phyloP scores from a whole-genome alignment of 1,284 basidiomycete genomes.

The Cutaneotrichosporon sp. region DNA sequence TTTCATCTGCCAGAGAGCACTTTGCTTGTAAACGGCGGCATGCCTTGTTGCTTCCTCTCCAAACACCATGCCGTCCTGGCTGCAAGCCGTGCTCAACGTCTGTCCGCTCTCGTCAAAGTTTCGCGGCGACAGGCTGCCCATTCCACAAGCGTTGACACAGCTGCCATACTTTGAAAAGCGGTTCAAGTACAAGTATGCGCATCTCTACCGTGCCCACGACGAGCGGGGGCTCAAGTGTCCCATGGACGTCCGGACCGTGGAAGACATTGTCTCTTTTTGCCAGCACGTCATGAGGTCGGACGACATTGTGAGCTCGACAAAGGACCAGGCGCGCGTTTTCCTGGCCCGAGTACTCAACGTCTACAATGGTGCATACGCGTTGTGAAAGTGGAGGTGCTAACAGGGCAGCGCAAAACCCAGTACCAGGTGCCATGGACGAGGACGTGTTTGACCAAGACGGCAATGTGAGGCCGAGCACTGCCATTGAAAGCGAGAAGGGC shows the following conservation, averaged over 20 bases:
- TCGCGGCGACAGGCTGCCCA: not conserved
- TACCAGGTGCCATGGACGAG: slow-evolving; percentile 1
- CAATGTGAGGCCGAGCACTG: not conserved
- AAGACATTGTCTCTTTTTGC: slow-evolving; percentile 2
- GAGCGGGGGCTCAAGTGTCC: slow-evolving; percentile 1
- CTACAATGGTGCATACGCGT: not conserved
- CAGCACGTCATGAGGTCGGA: slow-evolving; percentile 2
- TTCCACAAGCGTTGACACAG: not conserved
- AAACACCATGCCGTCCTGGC: not conserved
- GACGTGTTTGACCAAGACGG: not conserved
- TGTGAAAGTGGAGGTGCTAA: not conserved
- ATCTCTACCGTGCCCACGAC: slow-evolving; percentile 1
- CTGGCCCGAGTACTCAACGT: slow-evolving; percentile 1
- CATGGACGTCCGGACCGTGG: not conserved
- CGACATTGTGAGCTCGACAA: not conserved
- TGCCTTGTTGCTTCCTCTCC: not conserved
- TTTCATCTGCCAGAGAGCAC: too few species aligned
- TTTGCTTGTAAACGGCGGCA: too few species aligned
- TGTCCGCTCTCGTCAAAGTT: not conserved
- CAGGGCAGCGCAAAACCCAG: not conserved
- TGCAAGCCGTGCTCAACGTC: not conserved
- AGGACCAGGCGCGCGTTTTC: not conserved
- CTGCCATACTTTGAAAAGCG: slow-evolving; percentile 1
- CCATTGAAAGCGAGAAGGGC: too few species aligned
- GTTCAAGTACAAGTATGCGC: slow-evolving; percentile 4